A percentile compares a stretch with the other conserved stretches of the same genome.
Evolutionary conservation across 2,329 filamentous ascomycete species (phyloP).

Genomic region (Ascochyta clinopodiicola): DNA sequence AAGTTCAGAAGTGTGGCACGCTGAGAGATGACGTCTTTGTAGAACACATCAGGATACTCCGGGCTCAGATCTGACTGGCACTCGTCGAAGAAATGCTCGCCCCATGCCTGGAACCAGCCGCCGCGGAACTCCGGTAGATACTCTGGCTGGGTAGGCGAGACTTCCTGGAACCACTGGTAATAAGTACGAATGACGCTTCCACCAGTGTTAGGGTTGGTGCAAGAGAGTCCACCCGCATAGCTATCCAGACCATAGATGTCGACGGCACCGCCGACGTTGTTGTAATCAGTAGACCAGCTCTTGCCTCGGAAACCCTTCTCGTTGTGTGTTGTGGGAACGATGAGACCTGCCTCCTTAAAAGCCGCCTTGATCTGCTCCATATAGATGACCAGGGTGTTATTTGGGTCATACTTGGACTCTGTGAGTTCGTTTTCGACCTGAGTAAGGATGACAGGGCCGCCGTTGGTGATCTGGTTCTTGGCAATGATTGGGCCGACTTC

Average conservation of each 20-base stretch:
- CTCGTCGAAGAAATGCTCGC: slow-evolving; percentile 59
- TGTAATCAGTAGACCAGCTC: slow-evolving; percentile 63
- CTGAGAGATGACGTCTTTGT: slow-evolving; percentile 63
- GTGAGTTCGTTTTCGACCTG: slow-evolving; percentile 63
- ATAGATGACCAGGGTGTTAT: slow-evolving; percentile 57
- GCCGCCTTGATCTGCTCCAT: slow-evolving; percentile 60
- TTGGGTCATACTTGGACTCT: slow-evolving; percentile 52
- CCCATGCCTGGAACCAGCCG: slow-evolving; percentile 63
- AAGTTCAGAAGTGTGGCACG: slow-evolving; percentile 57
- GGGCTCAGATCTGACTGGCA: slow-evolving; percentile 55
- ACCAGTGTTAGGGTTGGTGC: slow-evolving; percentile 57
- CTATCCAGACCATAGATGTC: slow-evolving; percentile 58
- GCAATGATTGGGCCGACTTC: slow-evolving; percentile 57
- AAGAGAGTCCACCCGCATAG: slow-evolving; percentile 58
- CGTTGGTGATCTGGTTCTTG: slow-evolving; percentile 58
- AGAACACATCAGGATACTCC: slow-evolving; percentile 62
- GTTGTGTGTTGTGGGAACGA: slow-evolving; percentile 59
- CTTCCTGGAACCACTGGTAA: slow-evolving; percentile 64
- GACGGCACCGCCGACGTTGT: slow-evolving; percentile 62
- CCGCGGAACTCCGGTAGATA: slow-evolving; percentile 63
- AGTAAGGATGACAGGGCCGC: slow-evolving; percentile 59
- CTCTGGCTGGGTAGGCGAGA: slow-evolving; percentile 61
- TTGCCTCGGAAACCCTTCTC: slow-evolving; percentile 58
- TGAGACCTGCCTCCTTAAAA: slow-evolving; percentile 55
- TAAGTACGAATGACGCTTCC: slow-evolving; percentile 61